A percentile compares a stretch with the other conserved stretches of the same genome.
These are phyloP conservation scores for Coprinopsis strossmayeri DNA, from an alignment of 768 basidiomycete species.

Conservation along the genomic window DNA sequence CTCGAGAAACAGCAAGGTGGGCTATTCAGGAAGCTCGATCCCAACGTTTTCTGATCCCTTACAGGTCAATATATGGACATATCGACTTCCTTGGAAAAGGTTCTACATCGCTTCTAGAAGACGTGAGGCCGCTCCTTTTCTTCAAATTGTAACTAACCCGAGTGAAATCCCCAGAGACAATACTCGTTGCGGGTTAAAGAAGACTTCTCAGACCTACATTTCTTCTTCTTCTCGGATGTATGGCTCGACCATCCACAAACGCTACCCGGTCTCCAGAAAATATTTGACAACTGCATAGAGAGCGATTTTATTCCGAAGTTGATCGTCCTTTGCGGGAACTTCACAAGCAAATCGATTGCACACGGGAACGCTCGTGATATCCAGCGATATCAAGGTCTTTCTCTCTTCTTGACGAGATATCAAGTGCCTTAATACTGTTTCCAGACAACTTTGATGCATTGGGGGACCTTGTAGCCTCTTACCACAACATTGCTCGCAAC, in stretches of 20 bases:
- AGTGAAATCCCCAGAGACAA: constrained; percentile 39
- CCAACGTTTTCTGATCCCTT: too few relatives aligned
- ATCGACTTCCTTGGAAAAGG: constrained; percentile 97
- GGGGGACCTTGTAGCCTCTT: constrained; percentile 78
- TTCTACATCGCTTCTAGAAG: constrained; percentile 82
- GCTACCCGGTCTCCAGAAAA: constrained; percentile 67
- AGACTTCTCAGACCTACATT: constrained; percentile 71
- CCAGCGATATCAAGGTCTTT: constrained; percentile 76
- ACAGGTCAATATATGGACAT: constrained; percentile 91
- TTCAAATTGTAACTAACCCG: background rate
- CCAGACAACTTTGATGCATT: constrained; percentile 83
- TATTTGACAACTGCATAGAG: constrained; percentile 89
- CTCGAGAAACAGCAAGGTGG: constrained; percentile 76
- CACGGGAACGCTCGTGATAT: constrained; percentile 76
- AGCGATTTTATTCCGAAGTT: constrained; percentile 82
- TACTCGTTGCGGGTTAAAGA: constrained; percentile 55
- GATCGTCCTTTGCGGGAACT: constrained; percentile 93
- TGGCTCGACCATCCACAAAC: constrained; percentile 91
- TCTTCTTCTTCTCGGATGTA: constrained; percentile 93
- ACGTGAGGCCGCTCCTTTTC: constrained; percentile 46
- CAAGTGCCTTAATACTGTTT: background rate
- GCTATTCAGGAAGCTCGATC: too few relatives aligned
- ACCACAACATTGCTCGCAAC: constrained; percentile 64
- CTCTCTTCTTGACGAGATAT: background rate
- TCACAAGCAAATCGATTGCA: constrained; percentile 75